These are phyloP conservation scores for Tricladium varicosporioides DNA, from an alignment of 2,329 filamentous ascomycete genomes.

Conservation along the genomic window DNA sequence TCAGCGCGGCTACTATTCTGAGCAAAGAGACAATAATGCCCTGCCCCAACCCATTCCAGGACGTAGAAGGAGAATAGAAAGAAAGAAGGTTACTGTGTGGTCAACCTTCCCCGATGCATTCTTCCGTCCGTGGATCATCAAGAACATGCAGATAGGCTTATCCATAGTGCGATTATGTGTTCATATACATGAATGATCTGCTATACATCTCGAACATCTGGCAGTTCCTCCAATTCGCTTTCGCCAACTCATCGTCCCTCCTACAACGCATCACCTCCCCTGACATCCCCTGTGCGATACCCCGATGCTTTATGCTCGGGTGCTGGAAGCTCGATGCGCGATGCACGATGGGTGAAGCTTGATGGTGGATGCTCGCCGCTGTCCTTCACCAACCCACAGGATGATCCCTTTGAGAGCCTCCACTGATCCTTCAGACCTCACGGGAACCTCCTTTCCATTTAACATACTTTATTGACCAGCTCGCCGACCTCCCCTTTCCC, in stretches of 20 bases:
- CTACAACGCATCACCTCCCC: not conserved
- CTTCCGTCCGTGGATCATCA: not conserved
- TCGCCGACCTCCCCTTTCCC: not conserved
- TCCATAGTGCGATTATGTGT: not conserved
- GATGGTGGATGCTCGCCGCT: too few species aligned
- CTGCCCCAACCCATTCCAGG: not conserved
- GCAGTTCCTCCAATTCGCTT: not conserved
- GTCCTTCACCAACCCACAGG: too few species aligned
- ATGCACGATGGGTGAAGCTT: too few species aligned
- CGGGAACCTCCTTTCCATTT: not conserved
- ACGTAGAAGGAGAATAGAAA: not conserved
- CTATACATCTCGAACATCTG: not conserved
- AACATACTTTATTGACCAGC: not conserved
- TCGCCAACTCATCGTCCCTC: not conserved
- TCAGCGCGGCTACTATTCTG: not conserved
- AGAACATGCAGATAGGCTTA: not conserved
- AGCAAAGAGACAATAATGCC: not conserved
- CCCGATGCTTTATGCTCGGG: not conserved
- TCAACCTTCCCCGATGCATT: not conserved
- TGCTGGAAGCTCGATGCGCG: too few species aligned
- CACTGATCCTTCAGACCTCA: not conserved
- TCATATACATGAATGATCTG: not conserved
- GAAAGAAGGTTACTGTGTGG: not conserved
- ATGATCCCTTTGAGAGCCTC: not conserved
- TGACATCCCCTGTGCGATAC: not conserved